Conservation (phyloP, 2,329 filamentous ascomycete genomes). For the Rutstroemia sp. region DNA sequence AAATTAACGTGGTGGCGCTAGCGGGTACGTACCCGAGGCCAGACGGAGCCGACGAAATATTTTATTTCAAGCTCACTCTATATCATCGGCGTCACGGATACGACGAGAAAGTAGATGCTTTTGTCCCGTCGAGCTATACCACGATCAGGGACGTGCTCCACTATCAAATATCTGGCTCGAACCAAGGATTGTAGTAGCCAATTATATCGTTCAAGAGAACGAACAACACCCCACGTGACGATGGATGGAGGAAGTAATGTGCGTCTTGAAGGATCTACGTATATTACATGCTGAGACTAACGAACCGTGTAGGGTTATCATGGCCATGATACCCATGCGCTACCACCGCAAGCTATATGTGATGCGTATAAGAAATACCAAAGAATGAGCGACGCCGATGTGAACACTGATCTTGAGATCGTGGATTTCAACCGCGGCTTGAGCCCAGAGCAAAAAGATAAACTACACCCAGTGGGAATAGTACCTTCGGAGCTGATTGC, state of each 20-base stretch:
- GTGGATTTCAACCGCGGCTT: constrained; percentile 27
- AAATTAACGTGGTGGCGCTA: no score
- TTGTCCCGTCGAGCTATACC: background rate
- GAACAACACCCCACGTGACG: constrained; percentile 4
- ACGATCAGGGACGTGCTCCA: background rate
- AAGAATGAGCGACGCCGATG: constrained; percentile 20
- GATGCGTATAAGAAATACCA: constrained; percentile 29
- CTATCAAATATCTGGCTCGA: background rate
- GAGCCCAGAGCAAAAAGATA: constrained; percentile 22
- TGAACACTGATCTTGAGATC: constrained; percentile 23
- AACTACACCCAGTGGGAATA: constrained; percentile 17
- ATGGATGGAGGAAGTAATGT: constrained; percentile 9
- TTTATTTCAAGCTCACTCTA: background rate
- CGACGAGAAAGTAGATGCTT: background rate
- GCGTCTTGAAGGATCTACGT: background rate
- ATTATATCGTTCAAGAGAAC: background rate
- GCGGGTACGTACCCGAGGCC: no score
- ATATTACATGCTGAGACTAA: background rate
- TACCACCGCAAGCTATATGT: constrained; percentile 28
- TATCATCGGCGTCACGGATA: background rate
- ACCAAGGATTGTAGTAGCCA: background rate
- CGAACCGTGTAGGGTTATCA: constrained; percentile 11
- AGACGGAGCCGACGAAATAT: no score
- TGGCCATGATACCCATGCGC: constrained; percentile 28
- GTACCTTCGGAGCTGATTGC: constrained; percentile 21